These are phyloP conservation scores for Plantago rigida DNA, from an alignment of 305 asterid species.

Conservation along the genomic window DNA sequence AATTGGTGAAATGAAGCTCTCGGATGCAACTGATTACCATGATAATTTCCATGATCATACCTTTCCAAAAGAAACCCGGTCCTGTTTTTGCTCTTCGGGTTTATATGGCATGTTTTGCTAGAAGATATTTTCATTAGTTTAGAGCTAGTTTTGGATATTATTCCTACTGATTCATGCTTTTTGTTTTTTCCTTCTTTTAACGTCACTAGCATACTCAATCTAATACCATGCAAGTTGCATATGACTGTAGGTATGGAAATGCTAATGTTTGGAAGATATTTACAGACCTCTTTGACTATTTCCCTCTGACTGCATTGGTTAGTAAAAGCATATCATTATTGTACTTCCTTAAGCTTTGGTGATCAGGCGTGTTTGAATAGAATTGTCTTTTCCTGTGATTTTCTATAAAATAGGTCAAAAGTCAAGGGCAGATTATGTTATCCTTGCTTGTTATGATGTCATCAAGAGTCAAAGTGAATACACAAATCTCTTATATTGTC, in stretches of 20 bases:
- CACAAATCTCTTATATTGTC: not conserved
- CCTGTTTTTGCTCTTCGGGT: too few relatives aligned
- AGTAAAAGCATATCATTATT: conserved; percentile 30
- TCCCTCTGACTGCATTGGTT: conserved; percentile 94
- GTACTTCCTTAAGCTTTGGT: conserved; percentile 5
- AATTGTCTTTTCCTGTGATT: not conserved
- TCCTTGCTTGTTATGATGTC: conserved; percentile 4
- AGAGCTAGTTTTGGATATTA: too few relatives aligned
- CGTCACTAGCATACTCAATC: too few relatives aligned
- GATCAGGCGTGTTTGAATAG: not conserved
- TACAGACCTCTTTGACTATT: conserved; percentile 91
- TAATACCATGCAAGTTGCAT: conserved; percentile 1
- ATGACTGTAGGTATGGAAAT: conserved; percentile 67
- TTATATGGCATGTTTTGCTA: too few relatives aligned
- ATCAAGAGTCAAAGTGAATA: not conserved
- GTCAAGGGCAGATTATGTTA: not conserved
- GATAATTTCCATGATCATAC: too few relatives aligned
- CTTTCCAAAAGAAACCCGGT: too few relatives aligned
- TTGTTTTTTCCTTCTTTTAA: too few relatives aligned
- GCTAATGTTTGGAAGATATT: conserved; percentile 96
- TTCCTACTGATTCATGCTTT: too few relatives aligned
- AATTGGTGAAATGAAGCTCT: too few relatives aligned
- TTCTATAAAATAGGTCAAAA: conserved; percentile 13
- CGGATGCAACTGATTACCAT: too few relatives aligned
- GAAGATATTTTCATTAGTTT: too few relatives aligned